A percentile compares a stretch with the other conserved stretches of the same genome.
Evolutionary conservation across 2,329 filamentous ascomycete genomes (phyloP).

Genomic region (Cladosporium sp.): DNA sequence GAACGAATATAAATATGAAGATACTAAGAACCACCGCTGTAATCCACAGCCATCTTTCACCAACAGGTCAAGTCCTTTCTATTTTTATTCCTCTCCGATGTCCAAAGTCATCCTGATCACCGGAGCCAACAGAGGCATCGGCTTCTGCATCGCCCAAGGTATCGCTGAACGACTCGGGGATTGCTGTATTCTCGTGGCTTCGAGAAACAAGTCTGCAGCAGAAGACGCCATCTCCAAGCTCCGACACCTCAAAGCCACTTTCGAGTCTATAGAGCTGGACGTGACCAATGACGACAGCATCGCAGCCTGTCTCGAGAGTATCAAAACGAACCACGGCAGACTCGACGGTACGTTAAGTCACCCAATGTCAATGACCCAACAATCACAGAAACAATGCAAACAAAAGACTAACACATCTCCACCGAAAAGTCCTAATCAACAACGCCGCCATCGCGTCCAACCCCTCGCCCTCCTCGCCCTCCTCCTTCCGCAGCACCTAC

Average conservation of each 20-base stretch:
- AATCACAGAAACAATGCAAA: no score
- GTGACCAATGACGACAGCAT: constrained; percentile 36
- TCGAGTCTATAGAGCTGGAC: constrained; percentile 35
- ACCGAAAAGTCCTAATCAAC: constrained; percentile 47
- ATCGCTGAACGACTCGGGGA: constrained; percentile 31
- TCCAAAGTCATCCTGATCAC: constrained; percentile 27
- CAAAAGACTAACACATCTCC: no score
- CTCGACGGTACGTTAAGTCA: constrained; percentile 29
- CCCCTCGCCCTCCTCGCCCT: constrained; percentile 29
- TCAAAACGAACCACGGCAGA: constrained; percentile 30
- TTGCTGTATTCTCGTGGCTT: constrained; percentile 37
- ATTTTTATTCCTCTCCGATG: no score
- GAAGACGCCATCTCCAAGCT: constrained; percentile 35
- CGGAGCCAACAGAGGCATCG: constrained; percentile 31
- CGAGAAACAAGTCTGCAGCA: constrained; percentile 31
- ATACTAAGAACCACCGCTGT: no score
- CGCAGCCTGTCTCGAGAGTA: constrained; percentile 25
- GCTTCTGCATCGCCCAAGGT: constrained; percentile 26
- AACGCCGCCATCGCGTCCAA: constrained; percentile 42
- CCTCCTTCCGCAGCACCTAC: constrained; percentile 38
- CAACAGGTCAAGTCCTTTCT: neutral
- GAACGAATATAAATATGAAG: neutral
- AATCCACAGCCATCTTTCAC: neutral
- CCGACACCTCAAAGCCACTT: constrained; percentile 23
- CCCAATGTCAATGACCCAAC: neutral